phyloP scores from a whole-genome alignment of 2,329 filamentous ascomycete species.

The Tetracladium maxilliforme region DNA sequence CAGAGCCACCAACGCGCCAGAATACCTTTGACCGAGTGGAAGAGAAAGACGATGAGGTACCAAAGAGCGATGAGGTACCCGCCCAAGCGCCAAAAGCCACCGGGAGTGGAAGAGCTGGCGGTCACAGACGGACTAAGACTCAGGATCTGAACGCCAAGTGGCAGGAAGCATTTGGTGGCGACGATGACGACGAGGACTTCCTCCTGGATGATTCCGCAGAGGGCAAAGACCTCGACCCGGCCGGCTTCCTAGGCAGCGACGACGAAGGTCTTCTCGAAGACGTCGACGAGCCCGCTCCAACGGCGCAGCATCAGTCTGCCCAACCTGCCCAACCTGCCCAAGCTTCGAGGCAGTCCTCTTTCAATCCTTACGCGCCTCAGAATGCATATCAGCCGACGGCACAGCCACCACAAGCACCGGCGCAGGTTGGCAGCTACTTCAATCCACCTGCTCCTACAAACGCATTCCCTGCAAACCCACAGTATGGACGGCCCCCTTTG shows the following conservation, averaged over 20 bases:
- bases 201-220: slow-evolving; percentile 49
- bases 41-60: slow-evolving; percentile 2
- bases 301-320: slow-evolving; percentile 8
- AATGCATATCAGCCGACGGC: slow-evolving; percentile 4
- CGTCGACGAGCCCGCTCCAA: slow-evolving; percentile 11
- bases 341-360: slow-evolving; percentile 4
- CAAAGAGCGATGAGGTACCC: slow-evolving; percentile 3
- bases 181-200: slow-evolving; percentile 43
- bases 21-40: slow-evolving; percentile 6
- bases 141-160: slow-evolving; percentile 68
- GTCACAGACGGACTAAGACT: too few species aligned
- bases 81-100: slow-evolving; percentile 1
- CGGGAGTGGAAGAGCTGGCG: too few species aligned
- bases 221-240: slow-evolving; percentile 45
- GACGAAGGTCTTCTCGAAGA: slow-evolving; percentile 73
- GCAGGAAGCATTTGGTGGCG: slow-evolving; percentile 67
- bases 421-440: too few species aligned
- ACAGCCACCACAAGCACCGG: slow-evolving; percentile 3
- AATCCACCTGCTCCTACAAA: slow-evolving; percentile 13
- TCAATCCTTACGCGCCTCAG: slow-evolving; percentile 13
- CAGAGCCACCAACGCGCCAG: slow-evolving; percentile 10
- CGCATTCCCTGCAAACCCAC: background rate
- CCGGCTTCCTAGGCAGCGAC: slow-evolving; percentile 64
- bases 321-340: slow-evolving; percentile 11
- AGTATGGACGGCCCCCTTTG: slow-evolving; percentile 21